Base-by-base conservation (phyloP, 1,139 yeast genomes). In the Candida pseudoviswanathii region DNA sequence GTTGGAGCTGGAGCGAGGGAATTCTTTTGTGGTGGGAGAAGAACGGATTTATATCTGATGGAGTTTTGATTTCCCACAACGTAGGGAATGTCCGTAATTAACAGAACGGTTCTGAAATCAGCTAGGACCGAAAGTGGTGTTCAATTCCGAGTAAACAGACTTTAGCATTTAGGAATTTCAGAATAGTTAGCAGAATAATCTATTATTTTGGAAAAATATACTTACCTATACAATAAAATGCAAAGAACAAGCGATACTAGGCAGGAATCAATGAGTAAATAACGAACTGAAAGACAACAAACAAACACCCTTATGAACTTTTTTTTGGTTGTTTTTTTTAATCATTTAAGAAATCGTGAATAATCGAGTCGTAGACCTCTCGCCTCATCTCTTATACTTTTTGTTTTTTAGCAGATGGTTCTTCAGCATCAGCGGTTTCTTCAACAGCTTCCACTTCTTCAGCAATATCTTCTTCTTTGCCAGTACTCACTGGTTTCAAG, bases 341-440 rank as follows among this genome's bases (percentile, higher is more conserved):
- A 16, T 10, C 8, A 16, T 11, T 11, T 9, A 22, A 33, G 30
- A 37, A 7, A 37, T 37, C 41, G 26, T 37, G 41, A 37, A 37
- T 21, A 36, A 21, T n/a, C 16, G 16, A 16, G 16, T 16, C 16
- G 16, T 16, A 16, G 16, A 16, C 16, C 16, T 3, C 4, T 36
- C 5, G 22, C 22, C 26, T 24, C 1, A 10, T 21, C n/a, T 24
- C 8, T 37, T 36, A 43, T 36, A 49, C 45, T 51, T 71, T 73
- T 63, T 68, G 73, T 60, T 66, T 73, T 60, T 73, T 73, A 32
- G 68, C 49, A 44, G 61, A 67, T 45, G 75, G 76, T 58, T 68
- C 68, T 32, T 58, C 66, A 24, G 55, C 59, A 45, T 53, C 63
- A 24, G 16, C 48, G 26, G 33, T 50, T 7, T 44, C 51, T 2